Percentiles rank a stretch among this genome's conserved stretches.
These are phyloP conservation scores for Piromyces finnis DNA, from an alignment of 192 early-diverging fungal genomes.

Conservation along the genomic window DNA sequence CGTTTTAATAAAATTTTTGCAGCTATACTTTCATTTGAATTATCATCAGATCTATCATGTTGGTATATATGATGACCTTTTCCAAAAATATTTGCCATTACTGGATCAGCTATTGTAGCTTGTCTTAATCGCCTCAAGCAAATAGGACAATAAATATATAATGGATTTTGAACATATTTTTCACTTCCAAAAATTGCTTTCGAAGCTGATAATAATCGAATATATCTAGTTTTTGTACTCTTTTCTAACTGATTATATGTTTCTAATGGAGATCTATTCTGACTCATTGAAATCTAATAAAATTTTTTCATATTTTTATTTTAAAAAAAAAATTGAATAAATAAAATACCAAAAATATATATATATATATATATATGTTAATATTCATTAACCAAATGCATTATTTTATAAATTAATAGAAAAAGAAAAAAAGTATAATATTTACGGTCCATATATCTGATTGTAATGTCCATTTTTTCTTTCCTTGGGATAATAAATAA, in stretches of 20 bases:
- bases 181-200: neutral
- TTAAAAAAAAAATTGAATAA: neutral
- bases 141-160: neutral
- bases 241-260: neutral
- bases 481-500: no score
- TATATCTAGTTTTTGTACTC: neutral
- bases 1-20: neutral
- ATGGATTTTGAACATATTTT: neutral
- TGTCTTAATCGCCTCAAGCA: neutral
- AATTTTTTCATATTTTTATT: no score
- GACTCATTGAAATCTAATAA: neutral
- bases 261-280: neutral
- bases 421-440: no score
- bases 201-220: neutral
- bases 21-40: neutral
- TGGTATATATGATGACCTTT: neutral
- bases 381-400: no score
- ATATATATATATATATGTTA: no score
- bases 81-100: neutral
- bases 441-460: neutral
- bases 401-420: no score
- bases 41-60: neutral
- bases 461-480: neutral
- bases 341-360: neutral
- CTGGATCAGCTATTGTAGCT: neutral